A percentile compares a stretch with the other conserved stretches of the same genome.
Evolutionary conservation across 768 basidiomycete species (phyloP).

Genomic region (Boletus patriciae): DNA sequence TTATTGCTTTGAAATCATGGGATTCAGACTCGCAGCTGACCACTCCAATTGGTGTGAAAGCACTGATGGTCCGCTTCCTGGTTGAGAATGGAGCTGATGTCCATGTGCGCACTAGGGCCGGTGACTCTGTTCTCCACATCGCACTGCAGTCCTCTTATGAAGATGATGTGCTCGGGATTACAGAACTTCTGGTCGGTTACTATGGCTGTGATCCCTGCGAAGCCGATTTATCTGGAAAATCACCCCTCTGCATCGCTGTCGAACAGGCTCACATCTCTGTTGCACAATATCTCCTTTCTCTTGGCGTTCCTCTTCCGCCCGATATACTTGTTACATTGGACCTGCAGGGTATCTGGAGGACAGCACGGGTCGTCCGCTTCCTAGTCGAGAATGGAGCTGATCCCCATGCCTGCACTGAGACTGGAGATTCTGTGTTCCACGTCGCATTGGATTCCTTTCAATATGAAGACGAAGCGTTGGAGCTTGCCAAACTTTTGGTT

Average conservation of each 20-base stretch:
- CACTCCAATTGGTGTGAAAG: not conserved
- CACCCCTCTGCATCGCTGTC: too few species aligned
- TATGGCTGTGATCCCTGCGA: too few species aligned
- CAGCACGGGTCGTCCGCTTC: not conserved
- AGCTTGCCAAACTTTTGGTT: not conserved
- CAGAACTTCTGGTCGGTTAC: too few species aligned
- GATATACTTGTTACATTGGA: too few species aligned
- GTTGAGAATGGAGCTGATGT: not conserved
- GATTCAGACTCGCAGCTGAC: too few species aligned
- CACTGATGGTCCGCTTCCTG: not conserved
- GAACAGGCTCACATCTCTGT: too few species aligned
- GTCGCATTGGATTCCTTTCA: not conserved
- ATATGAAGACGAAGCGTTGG: not conserved
- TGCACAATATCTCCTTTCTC: too few species aligned
- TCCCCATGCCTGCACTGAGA: not conserved
- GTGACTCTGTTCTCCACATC: not conserved
- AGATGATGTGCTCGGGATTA: too few species aligned
- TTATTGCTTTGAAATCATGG: not conserved
- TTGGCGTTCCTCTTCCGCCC: too few species aligned
- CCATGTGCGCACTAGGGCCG: not conserved
- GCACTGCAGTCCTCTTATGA: not conserved
- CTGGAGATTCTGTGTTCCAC: not conserved
- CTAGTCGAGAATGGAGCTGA: not conserved
- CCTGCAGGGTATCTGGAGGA: too few species aligned
- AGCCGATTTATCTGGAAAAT: too few species aligned